Evolutionary conservation across 176 grass and related monocot genomes (phyloP), one percentile per base, ranked within the genome.

Genomic region (Aegilops tauschii): DNA sequence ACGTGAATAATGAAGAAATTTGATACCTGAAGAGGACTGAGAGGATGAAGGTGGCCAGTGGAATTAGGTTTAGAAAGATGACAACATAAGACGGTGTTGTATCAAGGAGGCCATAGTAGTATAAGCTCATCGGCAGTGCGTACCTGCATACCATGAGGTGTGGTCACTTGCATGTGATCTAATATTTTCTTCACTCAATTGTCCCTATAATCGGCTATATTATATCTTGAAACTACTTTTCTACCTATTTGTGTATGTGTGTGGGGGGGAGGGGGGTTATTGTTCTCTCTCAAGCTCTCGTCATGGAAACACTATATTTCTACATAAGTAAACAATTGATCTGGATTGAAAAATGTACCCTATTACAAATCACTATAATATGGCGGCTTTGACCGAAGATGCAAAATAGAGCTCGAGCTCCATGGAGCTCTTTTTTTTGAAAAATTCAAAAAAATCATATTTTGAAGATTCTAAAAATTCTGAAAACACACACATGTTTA

Each of bases 11-110:
- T 70, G 29, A n/a, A 68, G 64, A 0, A 49, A 30, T 17, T 63
- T 10, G 40, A 16, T 86, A 95, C 93, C 93, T 88, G 69, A 92
- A 85, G 6, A 88, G 2, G 21, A 95, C 32, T 17, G 90, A 71
- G 11, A 95, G 85, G 23, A 88, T 65, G 76, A 90, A 95, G 54
- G 87, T 95, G 21, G 49, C 49, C 6, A 92, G 65, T 10, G 93
- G 90, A 77, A 88, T 78, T 70, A 92, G 5, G 61, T 95, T 92
- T 2, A 83, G 27, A 71, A 95, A 95, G 30, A 87, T 87, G 31
- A 85, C 61, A 9, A 85, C 83, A 5, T 86, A 95, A 11, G 90
- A 87, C 18, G 93, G 25, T 0, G 85, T 95, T 8, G 93, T 90
- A 31, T 95, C 90, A 2, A 27, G 10, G 3, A 95, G 82, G 12